Evolutionary conservation across 2,329 filamentous ascomycete species (phyloP), one percentile per base, ranked within the genome.

Genomic region (Tolypocladium sp.): DNA sequence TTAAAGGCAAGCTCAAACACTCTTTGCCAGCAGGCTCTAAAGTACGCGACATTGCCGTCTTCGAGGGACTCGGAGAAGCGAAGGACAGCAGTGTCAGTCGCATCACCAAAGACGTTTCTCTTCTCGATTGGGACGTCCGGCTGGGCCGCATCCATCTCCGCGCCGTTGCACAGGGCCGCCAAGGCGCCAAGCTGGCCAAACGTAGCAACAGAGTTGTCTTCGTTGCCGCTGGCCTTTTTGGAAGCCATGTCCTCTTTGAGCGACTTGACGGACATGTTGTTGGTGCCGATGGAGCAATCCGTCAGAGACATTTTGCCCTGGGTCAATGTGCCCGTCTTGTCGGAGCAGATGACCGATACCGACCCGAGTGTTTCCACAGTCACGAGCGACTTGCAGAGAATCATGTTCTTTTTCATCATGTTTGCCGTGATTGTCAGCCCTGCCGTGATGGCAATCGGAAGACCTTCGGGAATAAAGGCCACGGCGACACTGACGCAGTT

Each of bases 351-450:
- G 9, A 90, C 82, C 0, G 86, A 88, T 1, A 91, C 88, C 0
- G 85, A 80, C 0, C 89, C 89, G 0, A 91, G 79, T 0, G 88
- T 91, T 72, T 91, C 89, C 0, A 91, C 88, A 0, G 89, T 91
- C 73, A 90, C 90, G 54, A 92, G 77, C 0, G 86, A 90, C 73
- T 92, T 92, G 83, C 88, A 91, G 10, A 92, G 79, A 51, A 92
- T 85, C 68, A 88, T 88, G 70, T 91, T 87, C 73, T 87, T 86
- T 63, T 80, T 80, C 89, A 92, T 91, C 65, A 89, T 80, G 63
- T 88, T 89, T 25, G 89, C 89, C 1, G 84, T 87, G 60, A 92
- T 92, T 0, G 89, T 91, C 63, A 92, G 76, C 22, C 85, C 88
- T 1, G 85, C 83, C 0, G 87, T 88, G 41, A 90, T 74, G 0